Conservation (phyloP, 371 early-diverging fungal genomes). For the Aphelidium insulamus region DNA sequence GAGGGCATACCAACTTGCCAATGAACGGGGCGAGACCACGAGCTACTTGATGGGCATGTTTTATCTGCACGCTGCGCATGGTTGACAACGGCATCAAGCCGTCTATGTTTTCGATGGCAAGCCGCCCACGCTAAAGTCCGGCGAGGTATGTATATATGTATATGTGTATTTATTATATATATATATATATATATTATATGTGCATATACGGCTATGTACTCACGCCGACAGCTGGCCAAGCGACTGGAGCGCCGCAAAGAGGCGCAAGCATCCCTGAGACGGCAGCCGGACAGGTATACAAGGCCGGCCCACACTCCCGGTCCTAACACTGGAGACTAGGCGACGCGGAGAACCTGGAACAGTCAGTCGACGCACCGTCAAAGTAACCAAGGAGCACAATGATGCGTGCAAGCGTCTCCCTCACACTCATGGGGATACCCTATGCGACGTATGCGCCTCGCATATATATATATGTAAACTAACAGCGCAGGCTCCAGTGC, state of each 20-base stretch:
- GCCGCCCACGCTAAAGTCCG: slow-evolving; percentile 87
- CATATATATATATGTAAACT: too few relatives aligned
- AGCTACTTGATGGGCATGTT: slow-evolving; percentile 97
- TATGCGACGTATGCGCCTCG: too few relatives aligned
- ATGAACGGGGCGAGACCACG: slow-evolving; percentile 82
- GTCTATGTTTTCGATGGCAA: slow-evolving; percentile 99
- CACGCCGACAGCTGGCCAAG: slow-evolving; percentile 47
- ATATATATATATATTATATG: too few relatives aligned
- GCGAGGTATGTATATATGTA: slow-evolving; percentile 34
- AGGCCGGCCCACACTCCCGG: slow-evolving; percentile 5
- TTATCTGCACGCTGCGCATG: slow-evolving; percentile 96
- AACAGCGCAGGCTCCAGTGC: slow-evolving; percentile 89
- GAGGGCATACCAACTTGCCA: slow-evolving; percentile 75
- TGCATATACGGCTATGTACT: too few relatives aligned
- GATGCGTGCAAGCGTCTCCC: slow-evolving; percentile 79
- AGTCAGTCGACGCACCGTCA: slow-evolving; percentile 78
- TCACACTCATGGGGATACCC: slow-evolving; percentile 94
- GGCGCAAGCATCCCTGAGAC: slow-evolving; percentile 49
- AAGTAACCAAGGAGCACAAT: slow-evolving; percentile 86
- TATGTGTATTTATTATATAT: not conserved
- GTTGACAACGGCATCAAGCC: slow-evolving; percentile 92
- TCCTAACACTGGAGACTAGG: slow-evolving; percentile 10
- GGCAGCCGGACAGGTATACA: slow-evolving; percentile 55
- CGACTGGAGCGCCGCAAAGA: slow-evolving; percentile 64
- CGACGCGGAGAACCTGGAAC: slow-evolving; percentile 62